These are phyloP conservation scores for Kodamaea leandrae DNA, from an alignment of 805 yeast species.

Conservation along the genomic window DNA sequence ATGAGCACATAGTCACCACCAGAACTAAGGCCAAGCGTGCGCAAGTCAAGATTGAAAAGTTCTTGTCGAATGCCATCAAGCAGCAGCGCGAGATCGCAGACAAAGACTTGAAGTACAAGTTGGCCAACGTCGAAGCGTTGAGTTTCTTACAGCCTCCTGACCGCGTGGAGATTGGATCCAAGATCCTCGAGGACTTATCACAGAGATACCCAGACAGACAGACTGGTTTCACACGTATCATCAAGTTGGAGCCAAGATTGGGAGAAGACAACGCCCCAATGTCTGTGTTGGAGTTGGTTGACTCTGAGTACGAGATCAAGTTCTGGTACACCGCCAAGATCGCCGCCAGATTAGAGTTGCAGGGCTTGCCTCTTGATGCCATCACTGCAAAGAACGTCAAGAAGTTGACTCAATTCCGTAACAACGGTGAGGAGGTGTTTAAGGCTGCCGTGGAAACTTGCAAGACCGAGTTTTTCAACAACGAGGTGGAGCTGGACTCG, in stretches of 20 bases:
- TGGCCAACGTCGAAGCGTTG: constrained; percentile 18
- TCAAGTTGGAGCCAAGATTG: constrained; percentile 78
- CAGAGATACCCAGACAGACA: constrained; percentile 59
- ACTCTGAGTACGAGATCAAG: constrained; percentile 59
- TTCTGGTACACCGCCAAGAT: constrained; percentile 76
- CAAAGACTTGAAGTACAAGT: constrained; percentile 12
- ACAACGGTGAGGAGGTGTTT: constrained; percentile 54
- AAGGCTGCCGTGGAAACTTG: constrained; percentile 57
- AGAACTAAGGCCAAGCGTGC: constrained; percentile 45
- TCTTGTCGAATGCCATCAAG: constrained; percentile 32
- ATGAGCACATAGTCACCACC: constrained; percentile 43
- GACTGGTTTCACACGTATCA: constrained; percentile 84
- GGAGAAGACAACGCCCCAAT: constrained; percentile 87
- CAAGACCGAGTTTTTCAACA: constrained; percentile 35
- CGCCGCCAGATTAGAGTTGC: constrained; percentile 76
- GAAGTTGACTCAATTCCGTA: constrained; percentile 45
- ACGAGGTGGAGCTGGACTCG: constrained; percentile 32
- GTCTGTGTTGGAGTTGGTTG: constrained; percentile 84
- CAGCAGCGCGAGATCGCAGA: constrained; percentile 21
- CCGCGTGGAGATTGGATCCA: constrained; percentile 38
- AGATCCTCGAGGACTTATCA: constrained; percentile 62
- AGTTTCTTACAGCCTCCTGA: constrained; percentile 27
- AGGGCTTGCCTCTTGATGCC: constrained; percentile 49
- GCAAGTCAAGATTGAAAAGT: constrained; percentile 39
- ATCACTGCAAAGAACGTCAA: constrained; percentile 55